Conservation (phyloP, 1,139 yeast species). For the Yamadazyma atlantica region DNA sequence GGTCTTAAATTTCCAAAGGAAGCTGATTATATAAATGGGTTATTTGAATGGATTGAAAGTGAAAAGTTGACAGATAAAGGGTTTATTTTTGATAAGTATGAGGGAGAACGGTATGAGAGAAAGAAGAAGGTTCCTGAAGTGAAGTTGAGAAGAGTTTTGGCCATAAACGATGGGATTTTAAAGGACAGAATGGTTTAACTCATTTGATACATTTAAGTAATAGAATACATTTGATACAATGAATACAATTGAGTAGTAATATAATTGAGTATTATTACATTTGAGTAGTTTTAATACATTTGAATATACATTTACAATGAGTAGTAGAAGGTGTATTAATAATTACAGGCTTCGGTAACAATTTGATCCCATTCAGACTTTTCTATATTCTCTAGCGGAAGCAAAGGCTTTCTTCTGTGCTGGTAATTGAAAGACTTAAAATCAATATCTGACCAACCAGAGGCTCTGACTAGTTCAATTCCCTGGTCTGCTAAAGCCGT, state of each 20-base stretch:
- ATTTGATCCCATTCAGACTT: not conserved
- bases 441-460: constrained; percentile 5
- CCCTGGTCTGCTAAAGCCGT: constrained; percentile 10
- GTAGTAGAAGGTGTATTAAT: no score
- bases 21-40: constrained; percentile 21
- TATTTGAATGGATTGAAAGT: constrained; percentile 5
- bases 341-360: no score
- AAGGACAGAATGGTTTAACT: not conserved
- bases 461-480: constrained; percentile 6
- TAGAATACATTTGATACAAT: no score
- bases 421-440: constrained; percentile 2
- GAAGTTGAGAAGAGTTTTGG: constrained; percentile 11
- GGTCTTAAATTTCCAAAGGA: constrained; percentile 29
- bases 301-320: no score
- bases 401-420: constrained; percentile 1
- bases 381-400: constrained; percentile 9
- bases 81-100: constrained; percentile 10
- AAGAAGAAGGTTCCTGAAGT: constrained; percentile 7
- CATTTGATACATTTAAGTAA: no score
- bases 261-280: no score
- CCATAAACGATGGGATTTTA: not conserved
- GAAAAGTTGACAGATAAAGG: constrained; percentile 6
- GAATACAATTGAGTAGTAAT: no score
- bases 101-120: constrained; percentile 11
- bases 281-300: no score